Percentiles rank a stretch among this genome's conserved stretches.
These are phyloP conservation scores for Leucocoprinus leucothites DNA, from an alignment of 768 basidiomycete species.

Conservation along the genomic window DNA sequence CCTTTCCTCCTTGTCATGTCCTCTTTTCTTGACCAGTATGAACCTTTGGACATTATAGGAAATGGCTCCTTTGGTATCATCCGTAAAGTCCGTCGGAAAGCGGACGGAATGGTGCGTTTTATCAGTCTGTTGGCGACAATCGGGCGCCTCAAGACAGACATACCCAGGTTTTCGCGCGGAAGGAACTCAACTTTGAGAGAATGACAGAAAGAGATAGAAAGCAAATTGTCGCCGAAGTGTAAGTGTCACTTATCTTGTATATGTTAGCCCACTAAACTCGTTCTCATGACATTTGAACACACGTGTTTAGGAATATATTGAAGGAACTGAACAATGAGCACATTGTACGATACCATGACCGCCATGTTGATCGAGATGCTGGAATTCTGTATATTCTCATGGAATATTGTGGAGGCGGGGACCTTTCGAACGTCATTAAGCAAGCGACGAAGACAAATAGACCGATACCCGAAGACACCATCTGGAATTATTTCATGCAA, in stretches of 20 bases:
- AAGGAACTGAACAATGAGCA: constrained; percentile 94
- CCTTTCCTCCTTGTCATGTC: constrained; percentile 19
- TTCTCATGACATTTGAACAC: constrained; percentile 1
- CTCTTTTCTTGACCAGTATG: constrained; percentile 75
- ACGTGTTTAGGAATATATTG: constrained; percentile 75
- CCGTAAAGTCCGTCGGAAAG: constrained; percentile 84
- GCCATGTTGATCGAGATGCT: constrained; percentile 83
- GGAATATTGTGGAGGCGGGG: constrained; percentile 99
- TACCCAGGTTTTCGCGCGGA: constrained; percentile 77
- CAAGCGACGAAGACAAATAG: constrained; percentile 65
- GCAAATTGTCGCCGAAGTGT: constrained; percentile 99
- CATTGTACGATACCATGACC: constrained; percentile 94
- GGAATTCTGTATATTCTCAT: constrained; percentile 96
- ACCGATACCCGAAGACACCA: constrained; percentile 84
- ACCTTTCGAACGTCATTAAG: constrained; percentile 86
- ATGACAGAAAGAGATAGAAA: constrained; percentile 96
- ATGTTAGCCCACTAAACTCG: constrained; percentile 18
- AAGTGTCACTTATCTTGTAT: constrained; percentile 30
- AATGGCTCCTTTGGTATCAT: constrained; percentile 99
- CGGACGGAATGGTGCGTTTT: constrained; percentile 72
- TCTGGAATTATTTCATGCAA: constrained; percentile 97
- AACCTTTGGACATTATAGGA: constrained; percentile 88
- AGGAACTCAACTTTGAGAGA: constrained; percentile 96
- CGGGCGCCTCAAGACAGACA: neutral
- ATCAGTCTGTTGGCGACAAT: neutral